Conservation (phyloP, 495 filamentous ascomycete genomes). For the Pyrenula aspistea region DNA sequence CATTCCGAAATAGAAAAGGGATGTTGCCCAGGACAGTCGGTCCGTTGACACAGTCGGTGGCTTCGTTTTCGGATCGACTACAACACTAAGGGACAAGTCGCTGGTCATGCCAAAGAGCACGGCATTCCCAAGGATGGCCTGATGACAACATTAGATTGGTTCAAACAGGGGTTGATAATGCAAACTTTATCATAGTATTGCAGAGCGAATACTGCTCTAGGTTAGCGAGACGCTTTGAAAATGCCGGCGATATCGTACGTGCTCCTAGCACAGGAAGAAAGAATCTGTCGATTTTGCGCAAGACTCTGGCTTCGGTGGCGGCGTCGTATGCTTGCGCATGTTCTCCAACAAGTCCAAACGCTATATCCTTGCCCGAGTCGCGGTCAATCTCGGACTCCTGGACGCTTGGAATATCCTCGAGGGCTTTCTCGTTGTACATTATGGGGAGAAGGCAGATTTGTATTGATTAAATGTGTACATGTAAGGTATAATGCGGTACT, state of each 20-base stretch:
- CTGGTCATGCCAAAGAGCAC: constrained; percentile 21
- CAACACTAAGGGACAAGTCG: constrained; percentile 44
- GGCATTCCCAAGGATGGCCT: constrained; percentile 25
- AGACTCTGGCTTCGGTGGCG: constrained; percentile 36
- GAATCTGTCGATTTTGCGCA: constrained; percentile 59
- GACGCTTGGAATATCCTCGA: not conserved
- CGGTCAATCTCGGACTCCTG: not conserved
- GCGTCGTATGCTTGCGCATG: constrained; percentile 10
- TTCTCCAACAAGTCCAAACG: not conserved
- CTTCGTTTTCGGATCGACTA: constrained; percentile 33
- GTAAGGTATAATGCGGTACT: too few relatives aligned
- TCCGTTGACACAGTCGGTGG: constrained; percentile 36
- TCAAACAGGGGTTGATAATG: constrained; percentile 28
- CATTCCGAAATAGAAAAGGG: constrained; percentile 37
- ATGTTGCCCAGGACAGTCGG: constrained; percentile 23
- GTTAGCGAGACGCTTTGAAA: not conserved
- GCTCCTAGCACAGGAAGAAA: constrained; percentile 62
- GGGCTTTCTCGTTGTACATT: not conserved
- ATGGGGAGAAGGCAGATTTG: too few relatives aligned
- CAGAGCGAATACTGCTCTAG: constrained; percentile 15
- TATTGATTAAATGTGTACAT: too few relatives aligned
- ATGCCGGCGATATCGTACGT: constrained; percentile 7
- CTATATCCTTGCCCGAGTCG: not conserved
- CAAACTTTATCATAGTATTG: constrained; percentile 41
- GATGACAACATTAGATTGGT: constrained; percentile 10